Conservation (phyloP, 2,329 filamentous ascomycete genomes). For the Coniochaeta ligniaria region DNA sequence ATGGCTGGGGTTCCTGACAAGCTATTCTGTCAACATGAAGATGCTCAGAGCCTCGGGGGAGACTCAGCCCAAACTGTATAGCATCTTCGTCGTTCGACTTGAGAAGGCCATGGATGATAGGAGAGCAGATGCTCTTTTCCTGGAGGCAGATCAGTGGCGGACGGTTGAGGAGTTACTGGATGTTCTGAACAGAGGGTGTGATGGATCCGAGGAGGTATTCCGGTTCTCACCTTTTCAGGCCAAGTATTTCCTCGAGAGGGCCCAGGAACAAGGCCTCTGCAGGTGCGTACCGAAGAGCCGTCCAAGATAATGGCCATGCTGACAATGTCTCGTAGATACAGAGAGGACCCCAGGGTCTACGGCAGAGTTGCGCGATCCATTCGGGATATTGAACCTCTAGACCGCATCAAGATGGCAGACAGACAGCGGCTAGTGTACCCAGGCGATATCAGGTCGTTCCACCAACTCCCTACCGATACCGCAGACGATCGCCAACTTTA, state of each 20-base stretch:
- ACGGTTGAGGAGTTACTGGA: constrained; percentile 18
- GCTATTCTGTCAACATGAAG: constrained; percentile 16
- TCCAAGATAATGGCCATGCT: neutral
- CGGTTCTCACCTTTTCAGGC: constrained; percentile 21
- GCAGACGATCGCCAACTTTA: neutral
- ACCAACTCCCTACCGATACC: neutral
- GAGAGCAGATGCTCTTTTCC: constrained; percentile 17
- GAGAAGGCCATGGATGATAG: constrained; percentile 22
- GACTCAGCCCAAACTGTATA: constrained; percentile 19
- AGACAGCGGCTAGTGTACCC: neutral
- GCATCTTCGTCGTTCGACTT: constrained; percentile 23
- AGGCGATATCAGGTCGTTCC: neutral
- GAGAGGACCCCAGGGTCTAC: neutral
- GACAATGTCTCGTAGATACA: constrained; percentile 9
- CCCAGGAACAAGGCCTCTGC: constrained; percentile 17
- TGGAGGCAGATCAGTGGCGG: constrained; percentile 9
- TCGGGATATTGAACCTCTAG: neutral
- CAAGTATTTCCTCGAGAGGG: constrained; percentile 20
- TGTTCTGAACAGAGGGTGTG: constrained; percentile 17
- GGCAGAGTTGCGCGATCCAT: neutral
- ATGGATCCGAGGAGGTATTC: constrained; percentile 10
- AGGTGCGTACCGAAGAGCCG: constrained; percentile 6
- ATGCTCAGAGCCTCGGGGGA: constrained; percentile 11
- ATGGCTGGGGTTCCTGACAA: constrained; percentile 24
- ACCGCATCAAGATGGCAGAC: neutral